These are phyloP conservation scores for Zostera marina DNA, from an alignment of 116 monocot genomes.

Conservation along the genomic window DNA sequence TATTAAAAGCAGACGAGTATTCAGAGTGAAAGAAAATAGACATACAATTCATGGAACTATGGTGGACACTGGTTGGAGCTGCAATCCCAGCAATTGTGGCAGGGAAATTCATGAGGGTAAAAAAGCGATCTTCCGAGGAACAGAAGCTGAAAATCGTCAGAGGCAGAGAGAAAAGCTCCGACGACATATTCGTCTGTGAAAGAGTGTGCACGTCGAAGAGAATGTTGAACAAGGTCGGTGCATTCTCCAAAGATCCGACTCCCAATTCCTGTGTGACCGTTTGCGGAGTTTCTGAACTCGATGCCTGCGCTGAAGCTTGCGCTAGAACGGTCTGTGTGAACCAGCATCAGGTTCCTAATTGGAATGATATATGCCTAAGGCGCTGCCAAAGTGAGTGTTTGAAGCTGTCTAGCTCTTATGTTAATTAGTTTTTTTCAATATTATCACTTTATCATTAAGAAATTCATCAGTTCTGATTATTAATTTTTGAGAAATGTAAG, in stretches of 20 bases:
- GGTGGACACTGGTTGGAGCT: constrained; percentile 77
- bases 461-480: too few species aligned
- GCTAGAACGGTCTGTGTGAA: constrained; percentile 88
- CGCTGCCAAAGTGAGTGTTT: constrained; percentile 90
- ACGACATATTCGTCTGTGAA: constrained; percentile 90
- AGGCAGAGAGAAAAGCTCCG: constrained; percentile 76
- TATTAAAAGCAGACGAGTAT: too few species aligned
- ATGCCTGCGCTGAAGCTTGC: constrained; percentile 95
- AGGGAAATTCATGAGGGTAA: constrained; percentile 58
- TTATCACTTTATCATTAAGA: too few species aligned
- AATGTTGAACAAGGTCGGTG: constrained; percentile 94
- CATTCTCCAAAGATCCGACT: constrained; percentile 90
- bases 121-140: constrained; percentile 51
- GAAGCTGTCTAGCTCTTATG: constrained; percentile 51
- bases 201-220: constrained; percentile 94
- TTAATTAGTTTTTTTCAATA: not conserved
- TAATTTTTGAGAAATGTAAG: too few species aligned
- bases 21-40: too few species aligned
- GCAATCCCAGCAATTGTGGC: constrained; percentile 65
- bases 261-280: constrained; percentile 92
- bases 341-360: constrained; percentile 94
- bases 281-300: constrained; percentile 88
- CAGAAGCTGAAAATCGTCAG: constrained; percentile 47
- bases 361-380: constrained; percentile 93
- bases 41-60: constrained; percentile 28